phyloP scores from a whole-genome alignment of 352 stramenopile genomes.

The Phytopythium chamaehyphon region DNA sequence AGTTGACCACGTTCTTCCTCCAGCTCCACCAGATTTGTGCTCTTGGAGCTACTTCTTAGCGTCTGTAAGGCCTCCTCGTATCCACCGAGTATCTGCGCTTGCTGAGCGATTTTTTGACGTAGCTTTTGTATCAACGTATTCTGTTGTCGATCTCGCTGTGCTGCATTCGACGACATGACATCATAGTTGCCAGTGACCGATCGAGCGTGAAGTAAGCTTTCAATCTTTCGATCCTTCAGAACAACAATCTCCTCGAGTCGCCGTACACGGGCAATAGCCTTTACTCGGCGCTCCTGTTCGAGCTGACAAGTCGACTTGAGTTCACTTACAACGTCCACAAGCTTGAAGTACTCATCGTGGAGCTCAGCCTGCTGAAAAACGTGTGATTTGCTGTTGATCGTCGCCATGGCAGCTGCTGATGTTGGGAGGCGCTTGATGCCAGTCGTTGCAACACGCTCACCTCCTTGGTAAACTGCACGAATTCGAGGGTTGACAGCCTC shows the following conservation, averaged over 20 bases:
- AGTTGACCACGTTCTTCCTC: slow-evolving; percentile 54
- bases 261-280: slow-evolving; percentile 41
- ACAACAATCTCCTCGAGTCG: slow-evolving; percentile 57
- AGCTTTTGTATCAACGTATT: slow-evolving; percentile 48
- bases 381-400: slow-evolving; percentile 31
- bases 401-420: slow-evolving; percentile 17
- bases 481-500: slow-evolving; percentile 37
- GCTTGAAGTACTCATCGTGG: slow-evolving; percentile 57
- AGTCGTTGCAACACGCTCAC: slow-evolving; percentile 15
- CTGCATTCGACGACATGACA: slow-evolving; percentile 6
- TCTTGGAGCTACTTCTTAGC: slow-evolving; percentile 41
- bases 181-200: neutral
- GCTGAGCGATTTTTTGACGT: slow-evolving; percentile 45
- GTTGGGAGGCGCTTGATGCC: slow-evolving; percentile 13
- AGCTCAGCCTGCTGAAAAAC: slow-evolving; percentile 53
- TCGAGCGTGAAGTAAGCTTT: slow-evolving; percentile 36
- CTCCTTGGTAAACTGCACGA: slow-evolving; percentile 46
- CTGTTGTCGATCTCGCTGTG: slow-evolving; percentile 42
- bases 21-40: slow-evolving; percentile 51
- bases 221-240: slow-evolving; percentile 72
- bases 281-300: slow-evolving; percentile 45
- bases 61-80: slow-evolving; percentile 64
- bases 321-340: slow-evolving; percentile 48
- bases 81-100: slow-evolving; percentile 39
- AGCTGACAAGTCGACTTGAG: slow-evolving; percentile 41